These are phyloP conservation scores for Sanghuangporus sanghuang DNA, from an alignment of 1,284 basidiomycete genomes.

Conservation along the genomic window DNA sequence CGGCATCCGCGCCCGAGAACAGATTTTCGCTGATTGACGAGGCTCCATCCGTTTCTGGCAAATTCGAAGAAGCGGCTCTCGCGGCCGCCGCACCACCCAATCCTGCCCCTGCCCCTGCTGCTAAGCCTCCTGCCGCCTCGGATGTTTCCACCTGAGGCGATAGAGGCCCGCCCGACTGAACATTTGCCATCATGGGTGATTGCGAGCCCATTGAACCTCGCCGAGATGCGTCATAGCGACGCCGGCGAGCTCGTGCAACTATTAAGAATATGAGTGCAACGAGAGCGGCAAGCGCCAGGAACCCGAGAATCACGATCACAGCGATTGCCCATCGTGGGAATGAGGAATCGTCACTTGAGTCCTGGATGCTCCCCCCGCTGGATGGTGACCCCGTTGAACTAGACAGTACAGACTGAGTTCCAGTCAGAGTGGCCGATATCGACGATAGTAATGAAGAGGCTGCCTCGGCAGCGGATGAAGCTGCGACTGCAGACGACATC, in stretches of 20 bases:
- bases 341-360: slow-evolving; percentile 26
- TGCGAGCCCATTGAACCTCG: slow-evolving; percentile 71
- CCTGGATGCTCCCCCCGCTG: slow-evolving; percentile 41
- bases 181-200: slow-evolving; percentile 74
- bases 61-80: slow-evolving; percentile 41
- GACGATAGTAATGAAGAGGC: slow-evolving; percentile 22
- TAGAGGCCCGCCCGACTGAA: slow-evolving; percentile 36
- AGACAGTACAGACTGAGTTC: slow-evolving; percentile 1
- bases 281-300: slow-evolving; percentile 67
- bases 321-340: slow-evolving; percentile 89
- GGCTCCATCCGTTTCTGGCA: slow-evolving; percentile 52
- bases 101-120: slow-evolving; percentile 22
- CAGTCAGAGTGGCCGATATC: slow-evolving; percentile 29
- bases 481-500: slow-evolving; percentile 37
- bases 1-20: slow-evolving; percentile 77
- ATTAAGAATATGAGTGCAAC: slow-evolving; percentile 66
- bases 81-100: slow-evolving; percentile 28
- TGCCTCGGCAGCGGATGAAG: slow-evolving; percentile 27
- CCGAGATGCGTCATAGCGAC: slow-evolving; percentile 42
- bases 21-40: slow-evolving; percentile 59
- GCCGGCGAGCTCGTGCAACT: slow-evolving; percentile 57
- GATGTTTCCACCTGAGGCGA: slow-evolving; percentile 43
- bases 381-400: slow-evolving; percentile 25
- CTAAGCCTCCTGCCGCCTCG: slow-evolving; percentile 23
- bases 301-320: slow-evolving; percentile 76